Base-by-base conservation (phyloP, 306 rosid genomes). In the Prunus kanzakura region DNA sequence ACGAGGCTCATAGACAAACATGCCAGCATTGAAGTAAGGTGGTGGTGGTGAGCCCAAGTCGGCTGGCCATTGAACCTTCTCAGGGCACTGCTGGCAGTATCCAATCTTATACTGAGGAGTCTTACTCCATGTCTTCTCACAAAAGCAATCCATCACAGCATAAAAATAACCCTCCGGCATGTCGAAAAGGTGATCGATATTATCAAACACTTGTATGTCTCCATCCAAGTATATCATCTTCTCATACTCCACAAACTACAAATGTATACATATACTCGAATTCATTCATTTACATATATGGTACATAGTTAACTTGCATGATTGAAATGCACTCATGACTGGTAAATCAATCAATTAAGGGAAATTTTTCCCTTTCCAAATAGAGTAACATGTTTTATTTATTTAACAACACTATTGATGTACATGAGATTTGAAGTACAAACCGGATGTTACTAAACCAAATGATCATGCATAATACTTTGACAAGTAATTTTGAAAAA, bases 71-170 rank as follows among this genome's bases (percentile, higher is more conserved):
- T 64, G 57, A 23, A 83, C 87, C 73, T 38, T 80, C 11, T 86
- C 79, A 6, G 89, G 89, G 74, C 87, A 80, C 77, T 86, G 89
- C 50, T 86, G 89, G 89, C 89, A 86, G 82, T 86, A 86, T 7
- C 89, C 87, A 11, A 86, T 82, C 73, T 80, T 73, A 74, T 64
- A 86, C 46, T 82, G 87, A 9, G 83, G 82, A 23, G 83, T 73
- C 49, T 51, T 41, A 47, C 81, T 86, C 89, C 89, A 86, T 50
- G 85, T 74, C 66, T 86, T 82, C 81, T 86, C 89, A 51, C 89
- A 86, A 64, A 82, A 86, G 77, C 89, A 86, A 57, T 86, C 89
- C 89, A 80, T 86, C 76, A 82, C 89, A 10, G 89, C 89, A 13
- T 86, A 86, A 4, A 86, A 83, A 52, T 76, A 65, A 16, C 85